Base-by-base conservation (phyloP, 768 basidiomycete species). In the Trichaptum fuscoviolaceum region DNA sequence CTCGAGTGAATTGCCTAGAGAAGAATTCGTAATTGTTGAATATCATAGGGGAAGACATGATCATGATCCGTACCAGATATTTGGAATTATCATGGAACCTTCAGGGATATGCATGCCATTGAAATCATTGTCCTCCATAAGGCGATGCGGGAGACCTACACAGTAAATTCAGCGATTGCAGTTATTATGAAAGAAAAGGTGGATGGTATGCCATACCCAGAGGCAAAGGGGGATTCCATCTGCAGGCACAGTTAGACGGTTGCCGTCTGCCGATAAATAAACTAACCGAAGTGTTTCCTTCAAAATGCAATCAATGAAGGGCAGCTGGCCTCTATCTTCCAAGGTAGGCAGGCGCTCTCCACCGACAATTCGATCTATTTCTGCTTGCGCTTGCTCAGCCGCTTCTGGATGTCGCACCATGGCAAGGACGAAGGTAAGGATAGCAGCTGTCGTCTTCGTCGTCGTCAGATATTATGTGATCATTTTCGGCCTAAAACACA, bases 321-420 rank as follows among this genome's bases (percentile, higher is more conserved):
- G 76, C 58, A 79, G 65, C 3, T 69, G 70, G 7, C 68, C 4
- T 35, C 71, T 66, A 64, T 77, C 76, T 26, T 75, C 10, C 10
- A 20, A 20, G 1, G 42, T 52, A 52, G 42, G 42, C 42, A 52
- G 3, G 42, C 42, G 42, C 20, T 52, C 42, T 52, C 15, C 42
- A 25, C 74, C 74, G 24, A 77, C 65, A n/a, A 76, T 73, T 7
- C 67, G 58, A 64, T 78, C 74, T 0, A 81, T 65, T 65, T 80
- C 78, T 66, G 66, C 65, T 63, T 75, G 75, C 1, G 75, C 78
- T 61, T 73, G 75, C 1, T 34, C 26, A 59, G 76, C 74, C 0
- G 78, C 75, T 17, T 79, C 77, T 1, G 79, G 79, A 68, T 80
- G 69, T 1, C 76, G 67, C 9, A 77, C 66, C 65, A 80, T 74